These are phyloP conservation scores for Termitomyces sp. DNA, from an alignment of 1,284 basidiomycete species.

Conservation along the genomic window DNA sequence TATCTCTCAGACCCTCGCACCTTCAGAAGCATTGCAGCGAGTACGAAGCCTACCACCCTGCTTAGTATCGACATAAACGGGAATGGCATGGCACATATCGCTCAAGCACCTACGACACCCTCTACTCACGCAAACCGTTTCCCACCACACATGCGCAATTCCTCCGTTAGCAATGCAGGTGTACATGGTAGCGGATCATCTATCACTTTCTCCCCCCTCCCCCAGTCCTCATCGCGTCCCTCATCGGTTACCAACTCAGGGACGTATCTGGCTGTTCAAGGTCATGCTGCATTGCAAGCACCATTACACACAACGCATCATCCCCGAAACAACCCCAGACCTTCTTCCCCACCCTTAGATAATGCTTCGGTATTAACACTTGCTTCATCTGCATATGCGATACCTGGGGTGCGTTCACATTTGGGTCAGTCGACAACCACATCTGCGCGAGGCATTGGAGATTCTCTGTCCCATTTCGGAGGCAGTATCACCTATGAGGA, in stretches of 20 bases:
- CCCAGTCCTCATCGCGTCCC: slow-evolving; percentile 47
- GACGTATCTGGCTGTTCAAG: slow-evolving; percentile 18
- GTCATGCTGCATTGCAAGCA: slow-evolving; percentile 51
- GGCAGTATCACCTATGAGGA: slow-evolving; percentile 48
- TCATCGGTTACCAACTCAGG: slow-evolving; percentile 35
- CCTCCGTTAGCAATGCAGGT: slow-evolving; percentile 33
- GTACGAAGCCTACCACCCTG: slow-evolving; percentile 93
- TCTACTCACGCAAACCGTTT: slow-evolving; percentile 45
- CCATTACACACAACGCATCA: slow-evolving; percentile 88
- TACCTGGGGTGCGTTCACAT: slow-evolving; percentile 45
- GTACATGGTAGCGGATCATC: slow-evolving; percentile 44
- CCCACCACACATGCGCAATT: slow-evolving; percentile 49
- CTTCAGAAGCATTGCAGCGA: slow-evolving; percentile 77
- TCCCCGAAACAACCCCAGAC: slow-evolving; percentile 91
- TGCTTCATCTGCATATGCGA: slow-evolving; percentile 85
- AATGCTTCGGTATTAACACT: slow-evolving; percentile 91
- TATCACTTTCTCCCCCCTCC: slow-evolving; percentile 66
- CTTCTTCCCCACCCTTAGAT: slow-evolving; percentile 83
- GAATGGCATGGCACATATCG: slow-evolving; percentile 85
- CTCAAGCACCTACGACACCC: slow-evolving; percentile 70
- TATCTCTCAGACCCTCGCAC: slow-evolving; percentile 77
- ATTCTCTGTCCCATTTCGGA: slow-evolving; percentile 68
- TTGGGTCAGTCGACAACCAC: slow-evolving; percentile 39
- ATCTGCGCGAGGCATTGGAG: slow-evolving; percentile 49
- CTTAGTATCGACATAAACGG: slow-evolving; percentile 80